These are phyloP conservation scores for Penicillium arizonense DNA, from an alignment of 495 filamentous ascomycete genomes.

Conservation along the genomic window DNA sequence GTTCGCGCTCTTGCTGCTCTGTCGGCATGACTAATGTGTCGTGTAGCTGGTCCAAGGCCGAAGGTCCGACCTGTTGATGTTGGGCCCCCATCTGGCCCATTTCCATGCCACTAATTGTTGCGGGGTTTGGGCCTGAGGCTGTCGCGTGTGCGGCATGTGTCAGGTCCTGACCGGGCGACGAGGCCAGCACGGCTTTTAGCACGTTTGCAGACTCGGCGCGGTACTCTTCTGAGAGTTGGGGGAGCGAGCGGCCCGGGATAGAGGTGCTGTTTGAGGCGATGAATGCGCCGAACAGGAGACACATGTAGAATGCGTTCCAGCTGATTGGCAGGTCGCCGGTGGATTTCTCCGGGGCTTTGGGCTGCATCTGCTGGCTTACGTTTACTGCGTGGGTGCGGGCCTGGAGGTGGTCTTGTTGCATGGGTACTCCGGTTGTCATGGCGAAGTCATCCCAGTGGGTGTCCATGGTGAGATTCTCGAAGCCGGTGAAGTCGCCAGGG, in stretches of 20 bases:
- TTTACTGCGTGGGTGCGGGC: constrained; percentile 9
- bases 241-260: constrained; percentile 60
- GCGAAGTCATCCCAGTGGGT: constrained; percentile 75
- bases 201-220: constrained; percentile 89
- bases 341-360: constrained; percentile 64
- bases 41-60: constrained; percentile 72
- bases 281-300: constrained; percentile 94
- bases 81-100: constrained; percentile 51
- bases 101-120: constrained; percentile 44
- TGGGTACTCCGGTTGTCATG: constrained; percentile 59
- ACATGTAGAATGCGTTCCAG: constrained; percentile 65
- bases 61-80: constrained; percentile 38
- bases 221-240: constrained; percentile 88
- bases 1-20: constrained; percentile 84
- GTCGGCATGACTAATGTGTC: constrained; percentile 71
- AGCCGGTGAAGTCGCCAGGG: constrained; percentile 69
- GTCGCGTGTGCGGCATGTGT: constrained; percentile 36
- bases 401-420: constrained; percentile 18
- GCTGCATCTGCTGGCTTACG: constrained; percentile 20
- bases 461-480: constrained; percentile 82
- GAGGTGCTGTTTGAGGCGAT: constrained; percentile 80
- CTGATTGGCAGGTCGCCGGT: constrained; percentile 58
- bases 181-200: constrained; percentile 84
- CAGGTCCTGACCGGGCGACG: constrained; percentile 34
- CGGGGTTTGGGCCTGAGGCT: constrained; percentile 33